These are phyloP conservation scores for Trichoderma sp. DNA, from an alignment of 2,329 filamentous ascomycete genomes.

Conservation along the genomic window DNA sequence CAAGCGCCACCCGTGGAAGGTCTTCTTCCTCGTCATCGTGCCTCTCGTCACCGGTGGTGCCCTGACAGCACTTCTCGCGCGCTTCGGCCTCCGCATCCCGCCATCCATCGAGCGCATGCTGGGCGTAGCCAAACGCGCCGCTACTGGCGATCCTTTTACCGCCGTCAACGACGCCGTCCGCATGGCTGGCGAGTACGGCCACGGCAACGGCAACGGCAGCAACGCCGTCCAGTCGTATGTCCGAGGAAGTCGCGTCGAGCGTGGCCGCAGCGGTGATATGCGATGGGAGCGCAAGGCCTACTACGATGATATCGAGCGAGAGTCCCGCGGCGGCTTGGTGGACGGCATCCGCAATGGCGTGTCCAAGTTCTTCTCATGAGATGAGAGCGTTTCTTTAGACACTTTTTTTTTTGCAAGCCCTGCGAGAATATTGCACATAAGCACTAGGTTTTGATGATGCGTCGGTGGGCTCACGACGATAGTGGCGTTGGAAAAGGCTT, in stretches of 20 bases:
- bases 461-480: conserved; percentile 22
- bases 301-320: conserved; percentile 34
- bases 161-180: conserved; percentile 59
- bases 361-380: conserved; percentile 49
- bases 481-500: conserved; percentile 2
- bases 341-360: conserved; percentile 44
- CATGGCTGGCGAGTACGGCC: conserved; percentile 51
- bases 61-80: conserved; percentile 73
- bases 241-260: conserved; percentile 40
- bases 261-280: conserved; percentile 41
- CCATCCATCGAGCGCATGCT: conserved; percentile 62
- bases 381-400: not conserved
- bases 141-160: conserved; percentile 52
- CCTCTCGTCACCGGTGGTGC: conserved; percentile 85
- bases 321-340: conserved; percentile 39
- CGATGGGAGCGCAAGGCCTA: conserved; percentile 45
- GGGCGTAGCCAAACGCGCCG: conserved; percentile 56
- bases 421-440: not conserved
- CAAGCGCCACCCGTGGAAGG: conserved; percentile 81
- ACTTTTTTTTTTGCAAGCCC: not conserved
- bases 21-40: conserved; percentile 84
- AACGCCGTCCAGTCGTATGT: conserved; percentile 11
- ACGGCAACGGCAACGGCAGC: conserved; percentile 20
- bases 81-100: conserved; percentile 80
- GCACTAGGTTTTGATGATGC: not conserved